Evolutionary conservation across 73 alveolate species (phyloP), one percentile per base, ranked within the genome.

Genomic region (Paramecium biaurelia): DNA sequence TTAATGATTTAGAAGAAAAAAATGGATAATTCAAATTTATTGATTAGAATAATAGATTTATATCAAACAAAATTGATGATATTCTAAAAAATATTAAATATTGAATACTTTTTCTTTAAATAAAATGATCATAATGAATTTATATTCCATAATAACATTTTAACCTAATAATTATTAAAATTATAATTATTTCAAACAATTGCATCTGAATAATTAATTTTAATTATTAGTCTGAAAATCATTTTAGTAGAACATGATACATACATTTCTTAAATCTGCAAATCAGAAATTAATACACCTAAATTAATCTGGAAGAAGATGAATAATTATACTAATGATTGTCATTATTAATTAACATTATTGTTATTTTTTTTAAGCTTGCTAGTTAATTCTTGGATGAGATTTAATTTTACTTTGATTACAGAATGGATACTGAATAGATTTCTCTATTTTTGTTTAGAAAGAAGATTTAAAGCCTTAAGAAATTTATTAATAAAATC

Each of bases 31-130:
- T 63, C 84, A 63, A 63, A 63, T 63, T 12, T 26, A 63, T 63
- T 63, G 84, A 63, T 32, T 63, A 63, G 84, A 63, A 63, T 32
- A 63, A 63, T 63, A 63, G 84, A 63, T 63, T 63, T 63, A 63
- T 63, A 1, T 26, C 84, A 30, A 63, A 63, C 45, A 63, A 63
- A 63, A 63, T 63, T 63, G 84, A 63, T 63, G 84, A 63, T 63
- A 63, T 63, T 26, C 24, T 63, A 14, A 63, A 63, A 63, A 63
- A 63, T 32, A 63, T 63, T 11, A 63, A 63, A 32, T 63, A 15
- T 30, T 63, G 41, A 63, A 58, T 24, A 15, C 24, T 63, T 11
- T 47, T 47, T 47, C 8, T 9, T 47, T 47, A 24, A 47, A 47
- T 3, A 14, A n/a, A 45, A 14, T 47, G 24, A 14, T 47, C 23